A percentile compares a stretch with the other conserved stretches of the same genome.
Conservation (phyloP, 768 basidiomycete species). For the Podaxis sp. region DNA sequence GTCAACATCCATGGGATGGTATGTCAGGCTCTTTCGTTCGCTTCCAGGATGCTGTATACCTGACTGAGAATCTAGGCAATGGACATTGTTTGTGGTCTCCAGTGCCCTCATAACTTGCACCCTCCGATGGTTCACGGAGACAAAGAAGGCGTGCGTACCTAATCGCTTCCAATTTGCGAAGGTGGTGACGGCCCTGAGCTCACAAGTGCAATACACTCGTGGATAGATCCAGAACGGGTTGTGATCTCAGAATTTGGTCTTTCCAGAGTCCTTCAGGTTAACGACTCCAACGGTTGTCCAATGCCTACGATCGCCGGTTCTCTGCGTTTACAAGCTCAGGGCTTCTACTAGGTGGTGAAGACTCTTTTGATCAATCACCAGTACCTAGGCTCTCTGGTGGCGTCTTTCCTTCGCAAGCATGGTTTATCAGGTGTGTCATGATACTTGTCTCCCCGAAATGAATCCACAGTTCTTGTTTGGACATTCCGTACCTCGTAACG, state of each 20-base stretch:
- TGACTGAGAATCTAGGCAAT: slow-evolving; percentile 22
- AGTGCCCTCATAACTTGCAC: slow-evolving; percentile 32
- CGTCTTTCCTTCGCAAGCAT: slow-evolving; percentile 28
- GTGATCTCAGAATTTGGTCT: slow-evolving; percentile 30
- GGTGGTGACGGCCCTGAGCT: not conserved
- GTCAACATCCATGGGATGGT: slow-evolving; percentile 18
- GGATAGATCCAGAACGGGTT: slow-evolving; percentile 22
- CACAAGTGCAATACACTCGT: slow-evolving; percentile 34
- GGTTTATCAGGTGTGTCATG: slow-evolving; percentile 22
- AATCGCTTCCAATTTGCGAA: not conserved
- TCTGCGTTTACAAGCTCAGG: slow-evolving; percentile 28
- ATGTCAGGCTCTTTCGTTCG: not conserved
- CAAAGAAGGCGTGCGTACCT: slow-evolving; percentile 32
- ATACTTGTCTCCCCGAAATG: not conserved
- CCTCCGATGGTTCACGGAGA: slow-evolving; percentile 41
- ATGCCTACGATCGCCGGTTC: slow-evolving; percentile 18
- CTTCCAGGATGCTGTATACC: not conserved
- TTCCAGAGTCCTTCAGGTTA: slow-evolving; percentile 24
- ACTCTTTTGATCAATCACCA: not conserved
- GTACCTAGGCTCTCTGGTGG: slow-evolving; percentile 20
- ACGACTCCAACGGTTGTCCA: slow-evolving; percentile 20
- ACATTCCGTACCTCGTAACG: slow-evolving; percentile 18
- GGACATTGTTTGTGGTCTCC: slow-evolving; percentile 32
- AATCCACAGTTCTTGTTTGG: not conserved
- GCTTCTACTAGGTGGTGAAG: slow-evolving; percentile 17